phyloP scores from a whole-genome alignment of 257 asterid genomes.

The Linderniella brevidens region DNA sequence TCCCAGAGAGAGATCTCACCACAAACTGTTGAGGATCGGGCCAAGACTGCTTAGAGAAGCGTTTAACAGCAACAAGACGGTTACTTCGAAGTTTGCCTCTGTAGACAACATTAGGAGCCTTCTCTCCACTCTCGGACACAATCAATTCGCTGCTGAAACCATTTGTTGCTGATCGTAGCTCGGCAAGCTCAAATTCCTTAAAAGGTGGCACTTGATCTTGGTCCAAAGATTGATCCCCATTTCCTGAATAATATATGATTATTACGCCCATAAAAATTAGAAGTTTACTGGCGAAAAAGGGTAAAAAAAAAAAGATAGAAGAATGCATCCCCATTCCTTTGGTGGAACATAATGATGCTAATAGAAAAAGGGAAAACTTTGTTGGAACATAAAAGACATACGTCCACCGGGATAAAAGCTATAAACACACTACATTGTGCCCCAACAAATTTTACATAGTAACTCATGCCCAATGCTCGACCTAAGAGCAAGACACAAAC shows the following conservation, averaged over 20 bases:
- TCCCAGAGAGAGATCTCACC: slow-evolving; percentile 16
- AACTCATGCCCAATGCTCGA: no score
- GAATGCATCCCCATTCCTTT: no score
- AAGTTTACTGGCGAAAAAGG: no score
- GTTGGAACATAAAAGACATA: no score
- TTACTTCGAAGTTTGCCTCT: slow-evolving; percentile 58
- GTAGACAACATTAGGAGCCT: slow-evolving; percentile 70
- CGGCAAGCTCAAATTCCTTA: slow-evolving; percentile 62
- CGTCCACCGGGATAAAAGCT: no score
- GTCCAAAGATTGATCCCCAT: slow-evolving; percentile 32
- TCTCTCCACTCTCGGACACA: slow-evolving; percentile 78
- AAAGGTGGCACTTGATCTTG: slow-evolving; percentile 65
- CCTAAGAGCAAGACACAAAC: no score
- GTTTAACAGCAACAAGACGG: slow-evolving; percentile 53
- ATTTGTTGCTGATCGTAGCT: slow-evolving; percentile 76
- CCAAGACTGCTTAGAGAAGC: slow-evolving; percentile 78
- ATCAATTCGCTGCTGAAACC: slow-evolving; percentile 73
- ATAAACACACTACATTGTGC: no score
- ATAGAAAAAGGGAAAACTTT: no score
- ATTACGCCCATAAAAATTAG: no score
- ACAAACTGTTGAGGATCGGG: slow-evolving; percentile 69
- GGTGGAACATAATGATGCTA: no score
- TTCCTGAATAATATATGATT: slow-evolving; percentile 16
- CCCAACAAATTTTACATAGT: no score
- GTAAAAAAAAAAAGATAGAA: no score